Evolutionary conservation across 2,329 filamentous ascomycete species (phyloP).

Genomic region (Pyricularia pennisetigena): DNA sequence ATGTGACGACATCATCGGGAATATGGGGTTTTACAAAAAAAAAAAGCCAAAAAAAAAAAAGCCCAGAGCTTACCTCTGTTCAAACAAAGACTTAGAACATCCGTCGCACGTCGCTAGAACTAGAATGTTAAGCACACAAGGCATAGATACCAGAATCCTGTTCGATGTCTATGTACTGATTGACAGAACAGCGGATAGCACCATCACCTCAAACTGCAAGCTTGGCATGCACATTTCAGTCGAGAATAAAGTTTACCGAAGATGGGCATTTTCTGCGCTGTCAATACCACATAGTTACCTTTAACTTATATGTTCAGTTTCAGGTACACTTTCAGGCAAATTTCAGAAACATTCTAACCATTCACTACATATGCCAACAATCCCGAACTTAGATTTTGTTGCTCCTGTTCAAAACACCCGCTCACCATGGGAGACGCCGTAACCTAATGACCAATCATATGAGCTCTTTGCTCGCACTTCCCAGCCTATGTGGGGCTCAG

Average conservation of each 20-base stretch:
- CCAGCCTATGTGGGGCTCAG: background rate
- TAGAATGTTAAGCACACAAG: no score
- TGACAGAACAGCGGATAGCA: background rate
- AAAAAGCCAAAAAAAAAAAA: no score
- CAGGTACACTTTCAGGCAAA: background rate
- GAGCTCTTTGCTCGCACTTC: background rate
- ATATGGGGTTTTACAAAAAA: background rate
- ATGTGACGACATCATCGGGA: background rate
- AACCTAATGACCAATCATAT: background rate
- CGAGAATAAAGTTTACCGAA: background rate
- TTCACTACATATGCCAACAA: background rate
- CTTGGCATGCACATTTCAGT: background rate
- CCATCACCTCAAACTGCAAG: background rate
- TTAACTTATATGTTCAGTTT: background rate
- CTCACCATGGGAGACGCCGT: background rate
- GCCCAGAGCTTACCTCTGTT: no score
- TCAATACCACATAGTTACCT: rapidly evolving
- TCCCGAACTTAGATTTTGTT: background rate
- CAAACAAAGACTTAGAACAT: no score
- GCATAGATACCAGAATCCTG: no score
- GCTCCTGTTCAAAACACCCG: background rate
- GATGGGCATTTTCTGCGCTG: background rate
- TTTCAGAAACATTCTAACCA: background rate
- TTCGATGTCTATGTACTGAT: background rate
- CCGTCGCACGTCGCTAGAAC: no score